Conservation (phyloP, 1,284 basidiomycete genomes). For the Ganoderma sinense region DNA sequence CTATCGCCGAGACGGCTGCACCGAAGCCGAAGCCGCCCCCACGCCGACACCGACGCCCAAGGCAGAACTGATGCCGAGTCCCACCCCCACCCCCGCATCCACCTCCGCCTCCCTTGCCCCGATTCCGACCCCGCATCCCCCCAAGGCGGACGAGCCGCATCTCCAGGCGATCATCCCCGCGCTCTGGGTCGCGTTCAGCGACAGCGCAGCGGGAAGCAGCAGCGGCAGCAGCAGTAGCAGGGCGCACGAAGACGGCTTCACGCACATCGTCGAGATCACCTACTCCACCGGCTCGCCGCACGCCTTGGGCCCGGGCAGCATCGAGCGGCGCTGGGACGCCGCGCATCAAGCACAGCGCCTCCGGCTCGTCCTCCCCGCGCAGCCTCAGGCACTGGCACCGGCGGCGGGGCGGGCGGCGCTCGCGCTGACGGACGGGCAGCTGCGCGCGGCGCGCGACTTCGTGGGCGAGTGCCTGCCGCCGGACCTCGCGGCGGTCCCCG, state of each 20-base stretch:
- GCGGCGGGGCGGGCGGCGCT: constrained; percentile 29
- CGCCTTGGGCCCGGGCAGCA: constrained; percentile 16
- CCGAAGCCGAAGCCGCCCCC: constrained; percentile 1
- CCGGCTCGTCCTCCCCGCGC: constrained; percentile 17
- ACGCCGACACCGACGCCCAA: constrained; percentile 10
- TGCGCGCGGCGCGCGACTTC: constrained; percentile 40
- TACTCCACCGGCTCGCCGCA: constrained; percentile 17
- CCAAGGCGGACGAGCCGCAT: constrained; percentile 25
- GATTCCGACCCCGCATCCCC: constrained; percentile 20
- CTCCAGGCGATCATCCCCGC: constrained; percentile 38
- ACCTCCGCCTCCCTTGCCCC: constrained; percentile 3
- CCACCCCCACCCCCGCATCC: constrained; percentile 9
- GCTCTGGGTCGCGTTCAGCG: constrained; percentile 35
- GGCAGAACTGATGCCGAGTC: not conserved
- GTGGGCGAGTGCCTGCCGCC: constrained; percentile 36
- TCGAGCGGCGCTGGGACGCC: constrained; percentile 25
- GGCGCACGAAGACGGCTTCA: constrained; percentile 32
- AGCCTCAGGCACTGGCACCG: constrained; percentile 12
- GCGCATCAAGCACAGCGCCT: constrained; percentile 32
- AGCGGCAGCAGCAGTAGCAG: constrained; percentile 2
- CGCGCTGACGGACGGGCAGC: constrained; percentile 37
- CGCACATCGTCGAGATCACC: constrained; percentile 39
- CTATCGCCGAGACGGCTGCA: constrained; percentile 14
- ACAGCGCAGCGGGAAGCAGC: not conserved
- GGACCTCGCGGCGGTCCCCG: constrained; percentile 16